Evolutionary conservation across 2,329 filamentous ascomycete genomes (phyloP).

Genomic region (Aspergillus melleus): DNA sequence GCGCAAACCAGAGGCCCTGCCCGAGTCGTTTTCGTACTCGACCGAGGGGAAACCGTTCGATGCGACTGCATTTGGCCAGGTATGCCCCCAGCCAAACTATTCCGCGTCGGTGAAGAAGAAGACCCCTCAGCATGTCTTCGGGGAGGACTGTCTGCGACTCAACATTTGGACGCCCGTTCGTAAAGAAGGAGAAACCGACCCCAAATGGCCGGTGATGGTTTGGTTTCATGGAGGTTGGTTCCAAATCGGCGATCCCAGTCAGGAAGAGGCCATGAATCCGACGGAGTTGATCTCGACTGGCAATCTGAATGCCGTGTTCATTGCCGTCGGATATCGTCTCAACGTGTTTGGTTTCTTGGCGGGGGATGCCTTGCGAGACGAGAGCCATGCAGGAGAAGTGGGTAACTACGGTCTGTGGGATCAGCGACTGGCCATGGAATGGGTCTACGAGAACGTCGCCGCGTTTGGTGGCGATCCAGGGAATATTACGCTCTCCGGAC

Average conservation of each 20-base stretch:
- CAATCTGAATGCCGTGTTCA: slow-evolving; percentile 41
- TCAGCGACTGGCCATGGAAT: slow-evolving; percentile 48
- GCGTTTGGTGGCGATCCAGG: slow-evolving; percentile 47
- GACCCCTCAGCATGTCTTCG: slow-evolving; percentile 26
- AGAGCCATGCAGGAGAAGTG: slow-evolving; percentile 1
- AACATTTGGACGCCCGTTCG: slow-evolving; percentile 51
- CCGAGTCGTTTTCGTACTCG: slow-evolving; percentile 31
- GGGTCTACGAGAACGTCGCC: slow-evolving; percentile 51
- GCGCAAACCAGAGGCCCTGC: slow-evolving; percentile 39
- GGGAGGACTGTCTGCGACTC: slow-evolving; percentile 52
- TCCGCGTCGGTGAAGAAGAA: slow-evolving; percentile 18
- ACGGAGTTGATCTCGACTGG: slow-evolving; percentile 40
- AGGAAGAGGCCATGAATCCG: slow-evolving; percentile 45
- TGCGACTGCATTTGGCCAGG: slow-evolving; percentile 37
- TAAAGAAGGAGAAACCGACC: slow-evolving; percentile 7
- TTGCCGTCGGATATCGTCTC: slow-evolving; percentile 41
- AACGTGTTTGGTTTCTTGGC: not conserved
- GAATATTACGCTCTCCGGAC: slow-evolving; percentile 49
- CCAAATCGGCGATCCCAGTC: slow-evolving; percentile 47
- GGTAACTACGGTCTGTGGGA: not conserved
- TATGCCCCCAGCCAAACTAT: slow-evolving; percentile 45
- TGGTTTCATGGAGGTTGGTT: slow-evolving; percentile 50
- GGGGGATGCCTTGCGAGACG: not conserved
- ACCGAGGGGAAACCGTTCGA: slow-evolving; percentile 32
- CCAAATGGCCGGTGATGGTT: slow-evolving; percentile 34